Percentiles rank a stretch among this genome's conserved stretches.
Evolutionary conservation across 768 basidiomycete genomes (phyloP).

Genomic region (Tricholoma matsutake): DNA sequence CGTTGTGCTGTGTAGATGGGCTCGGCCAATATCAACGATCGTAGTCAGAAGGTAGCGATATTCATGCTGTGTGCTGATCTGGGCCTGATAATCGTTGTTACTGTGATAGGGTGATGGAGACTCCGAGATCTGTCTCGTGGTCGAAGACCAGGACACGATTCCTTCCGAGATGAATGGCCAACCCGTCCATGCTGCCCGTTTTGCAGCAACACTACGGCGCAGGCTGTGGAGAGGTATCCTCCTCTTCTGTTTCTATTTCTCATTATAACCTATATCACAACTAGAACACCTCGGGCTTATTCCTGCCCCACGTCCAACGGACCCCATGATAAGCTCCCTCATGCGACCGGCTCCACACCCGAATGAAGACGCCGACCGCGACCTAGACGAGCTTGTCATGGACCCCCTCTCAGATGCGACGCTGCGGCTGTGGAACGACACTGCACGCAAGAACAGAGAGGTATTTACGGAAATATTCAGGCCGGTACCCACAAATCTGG

Average conservation of each 20-base stretch:
- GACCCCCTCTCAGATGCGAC: slow-evolving; percentile 75
- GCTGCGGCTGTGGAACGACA: slow-evolving; percentile 57
- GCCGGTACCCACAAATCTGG: slow-evolving; percentile 81
- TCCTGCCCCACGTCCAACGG: slow-evolving; percentile 56
- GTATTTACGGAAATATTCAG: slow-evolving; percentile 86
- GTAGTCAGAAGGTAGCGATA: slow-evolving; percentile 63
- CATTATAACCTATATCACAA: slow-evolving; percentile 4
- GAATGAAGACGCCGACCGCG: slow-evolving; percentile 48
- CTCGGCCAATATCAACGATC: slow-evolving; percentile 90
- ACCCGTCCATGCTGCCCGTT: slow-evolving; percentile 67
- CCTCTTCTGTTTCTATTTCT: background rate
- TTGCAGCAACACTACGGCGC: slow-evolving; percentile 82
- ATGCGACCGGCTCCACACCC: slow-evolving; percentile 79
- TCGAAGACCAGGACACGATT: slow-evolving; percentile 84
- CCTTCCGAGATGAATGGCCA: slow-evolving; percentile 75
- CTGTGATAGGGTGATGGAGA: slow-evolving; percentile 76
- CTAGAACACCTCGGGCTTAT: slow-evolving; percentile 88
- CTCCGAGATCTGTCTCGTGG: slow-evolving; percentile 90
- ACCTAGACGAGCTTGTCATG: slow-evolving; percentile 65
- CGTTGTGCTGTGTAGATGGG: slow-evolving; percentile 62
- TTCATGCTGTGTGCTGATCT: background rate
- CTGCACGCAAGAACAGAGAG: slow-evolving; percentile 77
- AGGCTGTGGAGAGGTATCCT: slow-evolving; percentile 73
- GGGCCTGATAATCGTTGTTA: background rate
- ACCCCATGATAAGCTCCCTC: slow-evolving; percentile 46